phyloP scores from a whole-genome alignment of 1,284 basidiomycete genomes.

The Rhodotorula sp. region DNA sequence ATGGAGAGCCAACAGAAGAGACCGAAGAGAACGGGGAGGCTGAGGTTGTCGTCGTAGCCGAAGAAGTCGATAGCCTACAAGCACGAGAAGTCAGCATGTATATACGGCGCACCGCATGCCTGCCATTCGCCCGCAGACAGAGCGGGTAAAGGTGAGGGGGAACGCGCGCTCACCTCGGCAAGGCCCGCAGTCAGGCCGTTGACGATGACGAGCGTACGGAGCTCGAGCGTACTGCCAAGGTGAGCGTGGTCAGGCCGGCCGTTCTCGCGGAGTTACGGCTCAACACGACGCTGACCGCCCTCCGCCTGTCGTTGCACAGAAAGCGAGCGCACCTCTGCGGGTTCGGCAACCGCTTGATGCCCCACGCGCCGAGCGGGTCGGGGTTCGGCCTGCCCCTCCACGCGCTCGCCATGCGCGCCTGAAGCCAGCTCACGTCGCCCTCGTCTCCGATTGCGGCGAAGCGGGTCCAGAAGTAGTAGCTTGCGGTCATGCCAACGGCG shows the following conservation, averaged over 20 bases:
- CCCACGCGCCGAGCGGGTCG: slow-evolving; percentile 21
- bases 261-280: slow-evolving; percentile 15
- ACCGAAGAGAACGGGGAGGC: slow-evolving; percentile 85
- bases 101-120: too few relatives aligned
- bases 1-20: slow-evolving; percentile 65
- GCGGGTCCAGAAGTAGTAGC: slow-evolving; percentile 75
- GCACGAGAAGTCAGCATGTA: too few relatives aligned
- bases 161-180: slow-evolving; percentile 45
- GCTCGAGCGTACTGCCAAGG: slow-evolving; percentile 34
- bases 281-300: too few relatives aligned
- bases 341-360: slow-evolving; percentile 37
- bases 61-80: slow-evolving; percentile 69
- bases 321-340: slow-evolving; percentile 50
- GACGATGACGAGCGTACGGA: slow-evolving; percentile 36
- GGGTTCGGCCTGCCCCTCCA: slow-evolving; percentile 28
- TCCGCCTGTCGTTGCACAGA: too few relatives aligned
- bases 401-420: slow-evolving; percentile 56
- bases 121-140: background rate
- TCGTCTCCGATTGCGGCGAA: slow-evolving; percentile 57
- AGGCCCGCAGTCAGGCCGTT: slow-evolving; percentile 50
- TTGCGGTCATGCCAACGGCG: slow-evolving; percentile 71
- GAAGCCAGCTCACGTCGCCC: slow-evolving; percentile 58
- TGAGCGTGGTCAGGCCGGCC: slow-evolving; percentile 57
- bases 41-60: slow-evolving; percentile 87
- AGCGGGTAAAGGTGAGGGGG: background rate